Conservation (phyloP, 202 grass and related monocot species). For the Dendrocalamus latiflorus region DNA sequence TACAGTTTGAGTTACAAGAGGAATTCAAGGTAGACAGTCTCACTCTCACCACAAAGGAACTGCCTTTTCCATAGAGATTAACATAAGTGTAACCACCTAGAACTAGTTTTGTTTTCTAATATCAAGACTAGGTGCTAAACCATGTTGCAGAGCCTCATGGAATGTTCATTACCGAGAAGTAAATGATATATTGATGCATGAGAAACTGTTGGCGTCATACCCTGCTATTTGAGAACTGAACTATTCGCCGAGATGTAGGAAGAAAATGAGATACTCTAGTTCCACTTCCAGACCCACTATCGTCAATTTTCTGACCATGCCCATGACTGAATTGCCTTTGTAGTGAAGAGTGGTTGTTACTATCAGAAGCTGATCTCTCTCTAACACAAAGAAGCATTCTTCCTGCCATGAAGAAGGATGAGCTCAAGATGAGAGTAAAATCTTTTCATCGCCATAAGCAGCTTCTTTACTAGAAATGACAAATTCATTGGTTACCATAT, state of each 20-base stretch:
- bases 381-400: conserved; percentile 98
- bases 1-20: not conserved
- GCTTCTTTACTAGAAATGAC: no score
- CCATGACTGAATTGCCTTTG: conserved; percentile 98
- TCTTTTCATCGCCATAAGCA: not conserved
- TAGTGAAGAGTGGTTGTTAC: conserved; percentile 73
- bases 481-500: not conserved
- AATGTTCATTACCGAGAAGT: not conserved
- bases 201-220: conserved; percentile 35
- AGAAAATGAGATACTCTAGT: conserved; percentile 97
- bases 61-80: conserved; percentile 1
- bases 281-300: conserved; percentile 51
- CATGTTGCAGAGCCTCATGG: not conserved
- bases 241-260: conserved; percentile 96
- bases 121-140: not conserved
- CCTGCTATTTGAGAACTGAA: conserved; percentile 98
- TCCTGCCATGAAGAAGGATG: conserved; percentile 40
- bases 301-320: conserved; percentile 63
- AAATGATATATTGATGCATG: conserved; percentile 3
- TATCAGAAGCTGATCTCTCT: conserved; percentile 73
- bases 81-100: not conserved
- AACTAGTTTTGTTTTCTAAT: not conserved
- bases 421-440: not conserved
- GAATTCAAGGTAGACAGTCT: not conserved
- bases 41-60: not conserved